Evolutionary conservation across 306 rosid genomes (phyloP).

Genomic region (Inga leiocalycina): DNA sequence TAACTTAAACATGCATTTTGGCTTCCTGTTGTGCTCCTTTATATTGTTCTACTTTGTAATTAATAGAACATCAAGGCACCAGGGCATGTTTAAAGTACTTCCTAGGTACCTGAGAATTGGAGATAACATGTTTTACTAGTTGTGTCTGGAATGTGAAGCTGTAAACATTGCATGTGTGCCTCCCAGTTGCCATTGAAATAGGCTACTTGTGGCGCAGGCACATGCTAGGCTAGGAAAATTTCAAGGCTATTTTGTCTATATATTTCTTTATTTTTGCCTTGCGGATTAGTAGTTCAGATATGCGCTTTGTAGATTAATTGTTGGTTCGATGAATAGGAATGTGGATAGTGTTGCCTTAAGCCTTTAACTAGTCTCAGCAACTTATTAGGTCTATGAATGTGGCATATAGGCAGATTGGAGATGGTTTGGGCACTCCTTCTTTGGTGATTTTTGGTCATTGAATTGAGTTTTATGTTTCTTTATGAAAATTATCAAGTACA

Average conservation of each 20-base stretch:
- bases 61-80: neutral
- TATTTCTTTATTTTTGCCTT: neutral
- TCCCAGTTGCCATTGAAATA: neutral
- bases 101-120: slow-evolving; percentile 11
- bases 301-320: neutral
- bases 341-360: neutral
- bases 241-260: neutral
- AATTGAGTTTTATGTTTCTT: neutral
- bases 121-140: neutral
- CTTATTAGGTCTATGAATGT: too few species aligned
- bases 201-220: neutral
- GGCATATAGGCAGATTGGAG: too few species aligned
- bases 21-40: neutral
- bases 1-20: slow-evolving; percentile 20
- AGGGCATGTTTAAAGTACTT: slow-evolving; percentile 3
- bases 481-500: too few species aligned
- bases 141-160: slow-evolving; percentile 11
- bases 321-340: neutral
- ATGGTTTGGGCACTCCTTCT: neutral
- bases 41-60: slow-evolving; percentile 1
- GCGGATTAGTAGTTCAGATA: neutral
- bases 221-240: neutral
- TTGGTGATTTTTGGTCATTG: neutral
- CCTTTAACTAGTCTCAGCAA: neutral
- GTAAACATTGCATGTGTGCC: neutral